phyloP scores from a whole-genome alignment of 2,329 filamentous ascomycete species.

The Monosporascus cannonballus region DNA sequence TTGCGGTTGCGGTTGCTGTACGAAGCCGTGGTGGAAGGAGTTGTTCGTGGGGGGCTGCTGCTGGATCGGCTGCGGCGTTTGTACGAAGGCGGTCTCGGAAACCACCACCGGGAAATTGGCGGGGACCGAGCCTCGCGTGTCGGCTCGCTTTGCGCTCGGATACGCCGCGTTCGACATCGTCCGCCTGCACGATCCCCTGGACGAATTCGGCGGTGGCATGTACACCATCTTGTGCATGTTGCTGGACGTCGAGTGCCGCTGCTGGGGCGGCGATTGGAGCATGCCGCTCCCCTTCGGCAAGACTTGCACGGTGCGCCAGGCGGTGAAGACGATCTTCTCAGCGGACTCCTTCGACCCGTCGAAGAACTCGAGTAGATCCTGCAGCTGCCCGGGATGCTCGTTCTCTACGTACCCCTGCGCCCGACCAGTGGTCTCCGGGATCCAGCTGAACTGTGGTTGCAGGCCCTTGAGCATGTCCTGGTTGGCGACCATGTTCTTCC shows the following conservation, averaged over 20 bases:
- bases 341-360: constrained; percentile 52
- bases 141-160: constrained; percentile 3
- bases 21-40: background rate
- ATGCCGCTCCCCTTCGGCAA: constrained; percentile 17
- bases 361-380: constrained; percentile 61
- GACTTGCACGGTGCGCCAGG: constrained; percentile 35
- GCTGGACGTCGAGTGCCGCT: constrained; percentile 1
- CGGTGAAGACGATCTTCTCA: constrained; percentile 49
- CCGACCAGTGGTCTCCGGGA: constrained; percentile 48
- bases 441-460: constrained; percentile 56
- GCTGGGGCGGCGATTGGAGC: constrained; percentile 5
- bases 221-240: constrained; percentile 14
- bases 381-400: constrained; percentile 55
- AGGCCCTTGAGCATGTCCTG: constrained; percentile 39
- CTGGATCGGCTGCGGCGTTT: background rate
- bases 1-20: constrained; percentile 7
- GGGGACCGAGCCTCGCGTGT: background rate
- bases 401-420: constrained; percentile 55
- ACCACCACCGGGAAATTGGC: background rate
- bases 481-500: constrained; percentile 49
- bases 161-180: constrained; percentile 19
- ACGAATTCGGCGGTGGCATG: constrained; percentile 4
- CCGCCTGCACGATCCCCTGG: constrained; percentile 14
- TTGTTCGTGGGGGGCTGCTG: constrained; percentile 1
- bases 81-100: background rate